Evolutionary conservation across 2,329 filamentous ascomycete genomes (phyloP).

Genomic region (Tolypocladium ovalisporum): DNA sequence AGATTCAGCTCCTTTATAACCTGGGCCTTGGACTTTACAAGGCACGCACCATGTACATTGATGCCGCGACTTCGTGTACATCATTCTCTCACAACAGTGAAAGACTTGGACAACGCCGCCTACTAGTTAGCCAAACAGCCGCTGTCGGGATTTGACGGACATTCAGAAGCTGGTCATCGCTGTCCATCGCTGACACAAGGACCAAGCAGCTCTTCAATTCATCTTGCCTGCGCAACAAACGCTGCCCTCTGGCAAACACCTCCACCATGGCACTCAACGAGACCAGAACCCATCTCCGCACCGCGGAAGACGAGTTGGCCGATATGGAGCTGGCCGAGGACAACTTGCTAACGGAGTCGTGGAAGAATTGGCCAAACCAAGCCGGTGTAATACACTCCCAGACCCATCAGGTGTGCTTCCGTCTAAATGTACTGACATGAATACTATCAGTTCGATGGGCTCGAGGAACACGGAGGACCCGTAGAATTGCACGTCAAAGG

Average conservation of each 20-base stretch:
- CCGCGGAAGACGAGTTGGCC: conserved; percentile 13
- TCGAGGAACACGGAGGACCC: conserved; percentile 54
- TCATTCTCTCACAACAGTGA: not conserved
- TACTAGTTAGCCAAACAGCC: not conserved
- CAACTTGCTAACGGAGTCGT: conserved; percentile 20
- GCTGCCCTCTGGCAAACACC: not conserved
- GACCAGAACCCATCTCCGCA: conserved; percentile 15
- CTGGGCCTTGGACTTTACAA: not conserved
- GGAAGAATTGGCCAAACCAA: conserved; percentile 36
- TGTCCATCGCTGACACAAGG: not conserved
- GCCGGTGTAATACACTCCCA: conserved; percentile 23
- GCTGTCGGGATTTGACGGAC: too few species aligned
- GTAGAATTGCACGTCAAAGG: conserved; percentile 54
- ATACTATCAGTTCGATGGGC: conserved; percentile 52
- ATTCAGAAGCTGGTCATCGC: too few species aligned
- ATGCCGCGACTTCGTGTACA: not conserved
- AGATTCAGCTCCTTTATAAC: too few species aligned
- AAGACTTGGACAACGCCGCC: not conserved
- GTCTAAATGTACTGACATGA: not conserved
- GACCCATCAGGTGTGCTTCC: not conserved
- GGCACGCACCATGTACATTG: not conserved
- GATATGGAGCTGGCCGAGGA: conserved; percentile 11
- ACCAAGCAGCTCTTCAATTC: not conserved
- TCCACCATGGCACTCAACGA: conserved; percentile 15
- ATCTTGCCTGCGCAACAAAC: not conserved